Evolutionary conservation across 371 early-diverging fungal genomes (phyloP), one percentile per base, ranked within the genome.

Genomic region (Blakeslea trispora): DNA sequence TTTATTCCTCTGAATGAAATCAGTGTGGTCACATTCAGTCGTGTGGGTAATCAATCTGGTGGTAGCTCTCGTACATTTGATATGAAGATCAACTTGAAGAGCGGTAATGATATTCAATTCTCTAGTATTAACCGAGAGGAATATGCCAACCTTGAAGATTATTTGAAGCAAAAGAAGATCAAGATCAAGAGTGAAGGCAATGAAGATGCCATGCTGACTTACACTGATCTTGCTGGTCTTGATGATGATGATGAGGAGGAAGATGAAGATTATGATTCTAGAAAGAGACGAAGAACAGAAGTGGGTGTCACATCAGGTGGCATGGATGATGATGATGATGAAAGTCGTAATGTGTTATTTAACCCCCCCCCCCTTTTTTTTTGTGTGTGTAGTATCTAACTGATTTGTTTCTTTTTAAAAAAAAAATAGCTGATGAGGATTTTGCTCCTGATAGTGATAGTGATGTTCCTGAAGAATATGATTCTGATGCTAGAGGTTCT

Each of bases 71-170:
- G 91, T 60, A 96, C 96, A 1, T 95, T 97, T 71, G 99, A 98
- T 72, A 81, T 98, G 75, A 91, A 89, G 68, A 83, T 98, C 75
- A 89, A 86, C 57, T 84, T 94, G 85, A 87, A 86, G 56, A 74
- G 82, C 40, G 89, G 91, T 2, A 75, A 72, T n/a, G 94, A 93
- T 56, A 68, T 72, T 34, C 88, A 90, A 54, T 96, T 95, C 79
- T 88, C 90, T 37, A 93, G 91, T 64, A 91, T 98, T 52, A 83
- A 89, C 47, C 86, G 91, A 39, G 96, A 96, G 72, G 98, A 98
- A 64, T 90, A 91, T 64, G 79, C 86, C 8, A 82, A 81, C 57
- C 72, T 98, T 47, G 92, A 91, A 57, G 81, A 83, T 45, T 96
- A 89, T 63, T 79, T 95, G 73, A 77, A 83, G 43, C 71, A 74